Evolutionary conservation across 2,329 filamentous ascomycete species (phyloP).

Genomic region (Zasmidium citrigriseum): DNA sequence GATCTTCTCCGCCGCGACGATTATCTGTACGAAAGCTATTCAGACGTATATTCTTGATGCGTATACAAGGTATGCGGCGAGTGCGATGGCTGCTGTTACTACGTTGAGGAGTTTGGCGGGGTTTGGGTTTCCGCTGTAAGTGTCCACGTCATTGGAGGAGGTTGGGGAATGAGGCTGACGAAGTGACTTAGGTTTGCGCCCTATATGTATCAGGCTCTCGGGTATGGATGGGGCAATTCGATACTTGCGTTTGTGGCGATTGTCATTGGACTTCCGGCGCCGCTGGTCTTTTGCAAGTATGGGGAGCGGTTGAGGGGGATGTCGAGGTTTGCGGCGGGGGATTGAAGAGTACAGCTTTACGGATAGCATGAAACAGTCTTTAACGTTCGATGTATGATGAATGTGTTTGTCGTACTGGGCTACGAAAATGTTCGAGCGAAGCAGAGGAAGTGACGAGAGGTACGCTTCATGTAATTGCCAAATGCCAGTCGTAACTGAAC

Average conservation of each 20-base stretch:
- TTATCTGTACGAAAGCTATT: neutral
- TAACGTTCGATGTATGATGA: too few species aligned
- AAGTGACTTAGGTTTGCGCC: slow-evolving; percentile 5
- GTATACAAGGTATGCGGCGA: slow-evolving; percentile 15
- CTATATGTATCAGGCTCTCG: slow-evolving; percentile 9
- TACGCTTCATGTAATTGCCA: too few species aligned
- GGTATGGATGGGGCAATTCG: slow-evolving; percentile 10
- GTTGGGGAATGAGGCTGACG: neutral
- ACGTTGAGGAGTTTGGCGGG: slow-evolving; percentile 10
- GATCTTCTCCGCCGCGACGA: slow-evolving; percentile 2
- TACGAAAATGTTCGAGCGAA: too few species aligned
- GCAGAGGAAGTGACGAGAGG: too few species aligned
- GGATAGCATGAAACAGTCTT: too few species aligned
- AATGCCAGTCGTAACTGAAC: too few species aligned
- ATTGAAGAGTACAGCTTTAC: too few species aligned
- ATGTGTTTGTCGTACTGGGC: too few species aligned
- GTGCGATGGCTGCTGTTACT: slow-evolving; percentile 8
- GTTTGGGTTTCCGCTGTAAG: slow-evolving; percentile 8
- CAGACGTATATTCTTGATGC: slow-evolving; percentile 13
- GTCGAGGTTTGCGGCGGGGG: too few species aligned
- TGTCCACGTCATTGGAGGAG: neutral
- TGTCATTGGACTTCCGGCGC: slow-evolving; percentile 1
- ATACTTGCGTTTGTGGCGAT: slow-evolving; percentile 9
- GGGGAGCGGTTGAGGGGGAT: too few species aligned
- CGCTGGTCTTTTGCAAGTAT: slow-evolving; percentile 1